These are phyloP conservation scores for Candida alai DNA, from an alignment of 805 yeast genomes.

Conservation along the genomic window DNA sequence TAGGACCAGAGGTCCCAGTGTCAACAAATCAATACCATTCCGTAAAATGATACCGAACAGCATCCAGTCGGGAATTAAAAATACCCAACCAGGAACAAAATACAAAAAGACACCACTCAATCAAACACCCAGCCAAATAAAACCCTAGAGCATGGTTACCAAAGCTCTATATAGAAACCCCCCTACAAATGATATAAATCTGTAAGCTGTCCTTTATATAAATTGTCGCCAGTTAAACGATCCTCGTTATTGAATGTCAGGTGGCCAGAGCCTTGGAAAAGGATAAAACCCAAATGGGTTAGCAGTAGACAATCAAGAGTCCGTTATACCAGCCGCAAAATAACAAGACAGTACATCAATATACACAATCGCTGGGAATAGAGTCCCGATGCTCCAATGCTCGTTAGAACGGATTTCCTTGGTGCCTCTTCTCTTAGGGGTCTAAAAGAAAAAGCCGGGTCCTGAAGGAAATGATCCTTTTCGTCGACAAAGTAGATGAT, in stretches of 20 bases:
- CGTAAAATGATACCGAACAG: conserved; percentile 4
- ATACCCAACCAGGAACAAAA: conserved; percentile 15
- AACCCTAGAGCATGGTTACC: neutral
- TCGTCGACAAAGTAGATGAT: conserved; percentile 23
- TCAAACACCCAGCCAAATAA: neutral
- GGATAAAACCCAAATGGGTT: conserved; percentile 20
- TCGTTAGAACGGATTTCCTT: no score
- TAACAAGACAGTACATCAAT: no score
- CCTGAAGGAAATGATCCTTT: neutral
- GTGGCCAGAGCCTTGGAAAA: conserved; percentile 16
- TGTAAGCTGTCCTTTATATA: neutral
- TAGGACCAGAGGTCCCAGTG: conserved; percentile 56
- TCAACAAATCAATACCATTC: conserved; percentile 42
- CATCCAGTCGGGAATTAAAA: conserved; percentile 18
- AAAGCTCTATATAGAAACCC: no score
- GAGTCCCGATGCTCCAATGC: no score
- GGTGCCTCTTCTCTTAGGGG: no score
- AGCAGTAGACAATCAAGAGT: conserved; percentile 8
- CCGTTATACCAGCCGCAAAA: no score
- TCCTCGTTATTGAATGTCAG: conserved; percentile 3
- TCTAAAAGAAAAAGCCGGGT: no score
- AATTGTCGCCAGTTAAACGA: conserved; percentile 1
- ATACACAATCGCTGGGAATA: no score
- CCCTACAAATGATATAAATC: no score
- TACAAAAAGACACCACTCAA: no score